Percentiles rank a stretch among this genome's conserved stretches.
These are phyloP conservation scores for Mucor mucedo DNA, from an alignment of 371 early-diverging fungal genomes.

Conservation along the genomic window DNA sequence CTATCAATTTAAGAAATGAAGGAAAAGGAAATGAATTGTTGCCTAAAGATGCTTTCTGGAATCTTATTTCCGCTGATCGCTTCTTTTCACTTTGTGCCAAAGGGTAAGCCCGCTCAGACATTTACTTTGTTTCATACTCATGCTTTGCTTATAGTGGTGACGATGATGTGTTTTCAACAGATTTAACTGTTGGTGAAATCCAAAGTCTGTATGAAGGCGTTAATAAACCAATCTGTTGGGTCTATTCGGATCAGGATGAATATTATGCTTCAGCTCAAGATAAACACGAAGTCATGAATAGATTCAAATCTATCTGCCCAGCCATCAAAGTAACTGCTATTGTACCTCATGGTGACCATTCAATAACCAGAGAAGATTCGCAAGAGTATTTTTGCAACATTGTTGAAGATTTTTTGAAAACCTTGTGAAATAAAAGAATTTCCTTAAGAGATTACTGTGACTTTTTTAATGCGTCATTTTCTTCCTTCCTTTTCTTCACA, in stretches of 20 bases:
- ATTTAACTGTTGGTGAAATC: conserved; percentile 47
- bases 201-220: conserved; percentile 41
- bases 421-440: not conserved
- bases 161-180: conserved; percentile 64
- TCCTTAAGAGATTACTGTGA: not conserved
- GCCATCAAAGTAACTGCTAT: conserved; percentile 38
- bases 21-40: conserved; percentile 49
- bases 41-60: conserved; percentile 39
- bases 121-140: not conserved
- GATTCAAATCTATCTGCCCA: conserved; percentile 42
- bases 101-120: conserved; percentile 32
- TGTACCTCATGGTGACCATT: conserved; percentile 53
- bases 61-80: conserved; percentile 55
- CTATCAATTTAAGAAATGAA: conserved; percentile 41
- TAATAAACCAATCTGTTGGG: conserved; percentile 43
- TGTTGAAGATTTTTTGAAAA: conserved; percentile 18
- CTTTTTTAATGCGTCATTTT: conserved; percentile 3
- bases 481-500: conserved; percentile 1
- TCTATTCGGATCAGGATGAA: conserved; percentile 56
- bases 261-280: conserved; percentile 36
- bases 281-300: conserved; percentile 30
- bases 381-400: conserved; percentile 28
- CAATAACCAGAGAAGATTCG: conserved; percentile 33
- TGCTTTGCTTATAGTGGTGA: conserved; percentile 45
- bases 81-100: conserved; percentile 48